Evolutionary conservation across 2,329 filamentous ascomycete genomes (phyloP), one percentile per base, ranked within the genome.

Genomic region (Dryadomyces quercivorus): DNA sequence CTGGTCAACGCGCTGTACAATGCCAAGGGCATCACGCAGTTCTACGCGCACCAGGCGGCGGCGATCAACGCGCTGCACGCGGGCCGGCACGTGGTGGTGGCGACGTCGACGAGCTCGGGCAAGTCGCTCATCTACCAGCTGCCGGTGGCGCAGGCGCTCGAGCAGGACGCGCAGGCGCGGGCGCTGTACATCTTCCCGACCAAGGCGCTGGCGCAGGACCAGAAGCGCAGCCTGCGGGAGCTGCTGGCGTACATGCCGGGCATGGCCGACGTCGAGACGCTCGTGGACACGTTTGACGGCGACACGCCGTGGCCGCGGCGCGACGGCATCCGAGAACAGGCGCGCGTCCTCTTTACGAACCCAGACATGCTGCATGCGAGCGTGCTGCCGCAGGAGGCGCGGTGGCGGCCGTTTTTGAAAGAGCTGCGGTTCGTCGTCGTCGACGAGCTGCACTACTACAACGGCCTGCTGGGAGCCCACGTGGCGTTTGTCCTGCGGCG

Each of bases 101-200:
- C 91, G 1, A 98, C 93, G 0, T 95, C 92, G 0, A 98, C 93
- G 0, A 95, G 88, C 64, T 98, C 93, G 1, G 93, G 93, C 12
- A 98, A 98, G 68, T 96, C 90, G 6, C 72, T 98, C n/a, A 96
- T 98, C 58, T 98, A 97, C 64, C 93, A 98, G 64, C 78, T 98
- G 16, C 93, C 93, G 0, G 89, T 98, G 47, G 71, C 98, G 12
- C 83, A 95, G 64, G 86, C 88, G 51, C 72, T 98, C 2, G 92
- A 98, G 67, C 74, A 81, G 52, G 86, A 97, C 62, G 72, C 69
- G 2, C 75, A 84, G 55, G 87, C 88, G 9, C 77, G 93, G 61
- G 93, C 93, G 2, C 89, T 98, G 84, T 97, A 96, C 66, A 95
- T 98, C 40, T 98, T 98, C 58, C 93, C 93, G 0, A 98, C 93